phyloP scores from a whole-genome alignment of 108 stramenopile genomes.

The Craspedostauros australis region DNA sequence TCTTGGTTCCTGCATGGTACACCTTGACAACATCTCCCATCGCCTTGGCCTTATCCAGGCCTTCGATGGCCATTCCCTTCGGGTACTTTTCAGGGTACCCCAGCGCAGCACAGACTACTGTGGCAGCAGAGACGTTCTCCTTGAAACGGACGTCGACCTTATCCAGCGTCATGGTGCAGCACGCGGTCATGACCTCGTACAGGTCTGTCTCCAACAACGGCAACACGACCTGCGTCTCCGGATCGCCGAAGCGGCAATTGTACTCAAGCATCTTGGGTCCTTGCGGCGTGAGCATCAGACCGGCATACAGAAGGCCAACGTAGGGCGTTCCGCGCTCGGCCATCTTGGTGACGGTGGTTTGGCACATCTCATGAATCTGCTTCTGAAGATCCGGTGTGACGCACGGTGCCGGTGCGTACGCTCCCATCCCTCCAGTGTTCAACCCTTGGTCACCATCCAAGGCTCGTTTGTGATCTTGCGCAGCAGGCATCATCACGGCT shows the following conservation, averaged over 20 bases:
- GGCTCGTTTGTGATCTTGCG: slow-evolving; percentile 98
- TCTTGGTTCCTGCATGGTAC: slow-evolving; percentile 93
- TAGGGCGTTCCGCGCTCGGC: slow-evolving; percentile 93
- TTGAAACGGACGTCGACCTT: slow-evolving; percentile 77
- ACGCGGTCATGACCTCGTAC: slow-evolving; percentile 90
- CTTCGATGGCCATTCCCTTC: slow-evolving; percentile 92
- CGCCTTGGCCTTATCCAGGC: slow-evolving; percentile 57
- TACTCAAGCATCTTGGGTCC: slow-evolving; percentile 94
- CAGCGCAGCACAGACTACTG: slow-evolving; percentile 92
- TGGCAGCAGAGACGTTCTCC: slow-evolving; percentile 74
- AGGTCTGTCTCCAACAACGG: slow-evolving; percentile 93
- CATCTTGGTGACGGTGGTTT: slow-evolving; percentile 90
- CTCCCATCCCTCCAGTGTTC: slow-evolving; percentile 99
- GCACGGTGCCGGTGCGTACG: slow-evolving; percentile 96
- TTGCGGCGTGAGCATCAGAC: slow-evolving; percentile 94
- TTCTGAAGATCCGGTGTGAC: slow-evolving; percentile 84
- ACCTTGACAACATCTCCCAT: slow-evolving; percentile 73
- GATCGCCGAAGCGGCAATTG: slow-evolving; percentile 99
- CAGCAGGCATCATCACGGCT: slow-evolving; percentile 84
- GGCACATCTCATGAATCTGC: slow-evolving; percentile 88
- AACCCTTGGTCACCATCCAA: slow-evolving; percentile 94
- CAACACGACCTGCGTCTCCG: slow-evolving; percentile 97
- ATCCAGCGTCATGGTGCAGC: slow-evolving; percentile 85
- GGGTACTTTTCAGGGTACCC: slow-evolving; percentile 93
- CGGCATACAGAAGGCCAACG: slow-evolving; percentile 95